Percentiles rank a stretch among this genome's conserved stretches.
Evolutionary conservation across 176 grass and related monocot genomes (phyloP).

Genomic region (Oryza glaberrima): DNA sequence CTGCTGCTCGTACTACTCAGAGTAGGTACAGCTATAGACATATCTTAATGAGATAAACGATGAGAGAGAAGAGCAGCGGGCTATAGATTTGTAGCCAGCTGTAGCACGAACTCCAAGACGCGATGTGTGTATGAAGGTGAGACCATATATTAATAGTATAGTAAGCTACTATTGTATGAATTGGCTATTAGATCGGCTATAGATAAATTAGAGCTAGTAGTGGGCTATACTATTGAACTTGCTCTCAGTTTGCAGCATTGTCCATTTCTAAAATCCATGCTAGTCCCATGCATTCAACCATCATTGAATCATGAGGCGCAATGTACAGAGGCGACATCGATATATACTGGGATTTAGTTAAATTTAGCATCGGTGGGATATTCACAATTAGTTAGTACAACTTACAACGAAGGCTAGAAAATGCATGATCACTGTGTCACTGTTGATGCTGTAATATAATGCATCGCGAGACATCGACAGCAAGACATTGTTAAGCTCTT

Average conservation of each 20-base stretch:
- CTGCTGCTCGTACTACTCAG: not conserved
- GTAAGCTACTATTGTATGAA: too few relatives aligned
- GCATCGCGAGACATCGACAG: constrained; percentile 14
- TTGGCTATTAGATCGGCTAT: too few relatives aligned
- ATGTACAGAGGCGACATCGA: too few relatives aligned
- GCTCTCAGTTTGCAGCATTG: not conserved
- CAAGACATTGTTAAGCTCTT: constrained; percentile 19
- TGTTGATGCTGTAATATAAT: not conserved
- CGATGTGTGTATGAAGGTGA: too few relatives aligned
- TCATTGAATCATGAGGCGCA: not conserved
- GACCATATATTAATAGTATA: too few relatives aligned
- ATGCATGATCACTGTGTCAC: not conserved
- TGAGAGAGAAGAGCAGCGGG: too few relatives aligned
- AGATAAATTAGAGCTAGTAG: too few relatives aligned
- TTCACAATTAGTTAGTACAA: not conserved
- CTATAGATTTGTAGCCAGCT: too few relatives aligned
- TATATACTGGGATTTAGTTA: not conserved
- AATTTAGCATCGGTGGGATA: not conserved
- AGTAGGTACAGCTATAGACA: too few relatives aligned
- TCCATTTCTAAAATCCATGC: not conserved
- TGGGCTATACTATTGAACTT: too few relatives aligned
- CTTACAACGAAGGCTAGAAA: not conserved
- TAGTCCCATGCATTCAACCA: not conserved
- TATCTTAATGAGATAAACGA: too few relatives aligned
- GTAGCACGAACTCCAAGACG: too few relatives aligned